A percentile compares a stretch with the other conserved stretches of the same genome.
phyloP scores from a whole-genome alignment of 2,329 filamentous ascomycete species.

The Alternaria sp. region DNA sequence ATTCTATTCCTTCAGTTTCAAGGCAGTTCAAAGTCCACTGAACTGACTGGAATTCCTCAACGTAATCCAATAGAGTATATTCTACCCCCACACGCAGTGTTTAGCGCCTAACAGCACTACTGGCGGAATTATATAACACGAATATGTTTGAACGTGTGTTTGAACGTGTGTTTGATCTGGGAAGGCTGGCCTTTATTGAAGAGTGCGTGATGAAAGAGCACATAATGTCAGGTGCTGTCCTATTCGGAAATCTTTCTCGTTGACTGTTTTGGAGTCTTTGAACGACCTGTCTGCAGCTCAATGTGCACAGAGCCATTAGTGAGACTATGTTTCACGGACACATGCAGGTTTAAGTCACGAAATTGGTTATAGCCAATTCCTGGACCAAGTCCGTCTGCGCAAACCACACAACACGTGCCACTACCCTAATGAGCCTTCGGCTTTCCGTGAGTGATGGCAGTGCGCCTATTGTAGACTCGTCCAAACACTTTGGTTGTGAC shows the following conservation, averaged over 20 bases:
- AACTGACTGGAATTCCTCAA: background rate
- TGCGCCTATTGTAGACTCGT: background rate
- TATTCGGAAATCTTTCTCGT: background rate
- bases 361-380: background rate
- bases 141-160: background rate
- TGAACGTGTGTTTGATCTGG: background rate
- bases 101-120: background rate
- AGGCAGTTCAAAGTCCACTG: background rate
- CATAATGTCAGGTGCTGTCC: background rate
- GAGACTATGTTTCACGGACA: background rate
- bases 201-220: background rate
- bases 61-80: background rate
- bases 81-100: background rate
- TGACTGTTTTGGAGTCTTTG: background rate
- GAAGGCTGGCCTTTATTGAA: background rate
- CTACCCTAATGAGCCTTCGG: background rate
- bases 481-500: background rate
- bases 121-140: background rate
- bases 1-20: background rate
- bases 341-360: background rate
- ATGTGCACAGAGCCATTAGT: background rate
- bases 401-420: background rate
- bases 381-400: background rate
- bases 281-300: background rate
- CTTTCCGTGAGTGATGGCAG: background rate